Evolutionary conservation across 345 rosid species (phyloP), one percentile per base, ranked within the genome.

Genomic region (Dipteronia dyeriana): DNA sequence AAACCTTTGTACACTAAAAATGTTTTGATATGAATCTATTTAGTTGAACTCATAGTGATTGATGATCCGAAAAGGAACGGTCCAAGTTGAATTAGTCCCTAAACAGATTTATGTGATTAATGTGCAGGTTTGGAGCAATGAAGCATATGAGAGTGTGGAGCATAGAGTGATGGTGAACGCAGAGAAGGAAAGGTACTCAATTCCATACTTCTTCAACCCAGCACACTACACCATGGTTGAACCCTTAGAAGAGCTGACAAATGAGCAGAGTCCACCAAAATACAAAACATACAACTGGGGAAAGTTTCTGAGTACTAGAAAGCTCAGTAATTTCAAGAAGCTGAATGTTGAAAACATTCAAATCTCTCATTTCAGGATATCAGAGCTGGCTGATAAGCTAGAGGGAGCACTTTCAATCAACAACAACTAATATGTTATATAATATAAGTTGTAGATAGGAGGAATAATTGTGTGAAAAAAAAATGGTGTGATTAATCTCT

Each of bases 91-190:
- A 41, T 41, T 41, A 41, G 45, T 41, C 45, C 45, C 9, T 7
- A 41, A 49, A 49, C 54, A 12, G 13, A 49, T 34, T 34, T 5
- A 34, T 34, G 38, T 34, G 38, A 34, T 34, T 34, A 34, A 34
- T 34, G 38, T 34, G 67, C 81, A 93, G 95, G 95, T 87, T 5
- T 94, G 97, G 97, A 88, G 86, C 82, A 92, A 94, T 70, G 93
- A 88, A 13, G 60, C 34, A 41, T 92, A 88, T 47, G 82, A 87
- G 87, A 94, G 94, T 80, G 87, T 87, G 66, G 95, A 94, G 85
- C 97, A 94, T 65, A 88, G 88, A 73, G 97, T 87, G 67, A 80
- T 85, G 38, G 93, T 87, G 82, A 92, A 92, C 76, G 66, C 86
- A 1, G 73, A 83, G 77, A 90, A 76, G 82, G 91, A 92, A 76